A percentile compares a stretch with the other conserved stretches of the same genome.
phyloP scores from a whole-genome alignment of 352 stramenopile species.

The Phytopythium kandeliae region DNA sequence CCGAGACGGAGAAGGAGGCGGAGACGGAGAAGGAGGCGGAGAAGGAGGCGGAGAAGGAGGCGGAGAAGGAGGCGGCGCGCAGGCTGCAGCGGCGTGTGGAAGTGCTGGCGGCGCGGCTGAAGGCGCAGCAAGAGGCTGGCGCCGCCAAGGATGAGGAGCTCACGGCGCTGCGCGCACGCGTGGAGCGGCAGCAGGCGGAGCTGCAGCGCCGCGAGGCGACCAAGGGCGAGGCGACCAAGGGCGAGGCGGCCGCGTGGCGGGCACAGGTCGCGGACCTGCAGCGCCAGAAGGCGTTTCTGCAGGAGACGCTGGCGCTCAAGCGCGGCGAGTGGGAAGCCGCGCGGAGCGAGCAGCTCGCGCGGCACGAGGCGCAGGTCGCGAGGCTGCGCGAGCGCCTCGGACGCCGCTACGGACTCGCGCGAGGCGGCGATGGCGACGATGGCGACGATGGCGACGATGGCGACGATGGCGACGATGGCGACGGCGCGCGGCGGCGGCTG shows the following conservation, averaged over 20 bases:
- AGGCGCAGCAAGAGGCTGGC: slow-evolving; percentile 60
- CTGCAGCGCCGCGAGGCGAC: no score
- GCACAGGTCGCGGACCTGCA: slow-evolving; percentile 34
- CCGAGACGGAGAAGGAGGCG: slow-evolving; percentile 6
- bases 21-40: not conserved
- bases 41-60: slow-evolving; percentile 6
- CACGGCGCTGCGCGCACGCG: slow-evolving; percentile 23
- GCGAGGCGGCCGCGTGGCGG: slow-evolving; percentile 13
- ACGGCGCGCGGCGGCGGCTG: slow-evolving; percentile 15
- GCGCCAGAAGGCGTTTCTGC: slow-evolving; percentile 48
- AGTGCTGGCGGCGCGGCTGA: slow-evolving; percentile 50
- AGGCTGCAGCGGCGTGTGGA: slow-evolving; percentile 68
- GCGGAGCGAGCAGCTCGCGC: slow-evolving; percentile 41
- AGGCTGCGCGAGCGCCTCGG: slow-evolving; percentile 38
- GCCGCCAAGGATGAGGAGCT: slow-evolving; percentile 37
- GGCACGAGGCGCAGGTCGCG: slow-evolving; percentile 45
- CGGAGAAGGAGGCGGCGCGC: slow-evolving; percentile 51
- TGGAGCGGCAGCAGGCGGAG: slow-evolving; percentile 30
- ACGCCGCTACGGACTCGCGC: slow-evolving; percentile 14
- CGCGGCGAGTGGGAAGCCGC: slow-evolving; percentile 57
- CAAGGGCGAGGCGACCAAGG: no score
- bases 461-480: slow-evolving; percentile 7
- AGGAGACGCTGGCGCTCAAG: slow-evolving; percentile 57
- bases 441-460: slow-evolving; percentile 4
- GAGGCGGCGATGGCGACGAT: slow-evolving; percentile 6